Evolutionary conservation across 1,139 yeast species (phyloP), one percentile per base, ranked within the genome.

Genomic region (Sugiyamaella grinbergsii): DNA sequence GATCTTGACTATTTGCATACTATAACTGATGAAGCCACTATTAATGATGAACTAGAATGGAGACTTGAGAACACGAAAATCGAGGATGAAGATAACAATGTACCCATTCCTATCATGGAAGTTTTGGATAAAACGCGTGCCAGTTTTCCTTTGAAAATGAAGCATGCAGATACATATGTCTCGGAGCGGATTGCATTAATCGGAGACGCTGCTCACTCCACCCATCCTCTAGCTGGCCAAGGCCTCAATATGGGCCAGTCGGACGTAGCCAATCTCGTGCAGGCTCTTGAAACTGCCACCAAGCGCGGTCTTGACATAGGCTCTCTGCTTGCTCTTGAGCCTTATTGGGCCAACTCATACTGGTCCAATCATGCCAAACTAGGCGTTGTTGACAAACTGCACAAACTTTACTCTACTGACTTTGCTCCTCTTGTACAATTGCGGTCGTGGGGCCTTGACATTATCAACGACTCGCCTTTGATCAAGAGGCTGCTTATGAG

Each of bases 221-320:
- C 96, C 1, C 98, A 93, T 67, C 98, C 99, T 2, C 75, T 93
- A 54, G 98, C 98, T 1, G 99, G 99, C 3, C 98, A 94, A 70
- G 98, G 99, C 13, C 78, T 93, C 54, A 93, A 93, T 67, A 90
- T 93, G 96, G 98, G 98, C n/a, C 97, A 91, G 67, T 83, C 85
- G 31, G 99, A 93, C 64, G 96, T 88, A 1, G 83, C 83, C 51
- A 74, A 83, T 1, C 74, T 93, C 38, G 81, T 84, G 1, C 72
- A 68, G 1, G 87, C 94, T 0, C 66, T 93, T 38, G 95, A 88
- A 58, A 72, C 60, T 8, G 95, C 95, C 1, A 71, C 80, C 2
- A 72, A 73, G 29, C 74, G 96, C 41, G 99, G 99, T 0, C 74
- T 87, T 57, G 98, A 94, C 63, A 83, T 93, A 49, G 98, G 98